Percentiles rank a stretch among this genome's conserved stretches.
Conservation (phyloP, 257 asterid species). For the Capsicum chinense region DNA sequence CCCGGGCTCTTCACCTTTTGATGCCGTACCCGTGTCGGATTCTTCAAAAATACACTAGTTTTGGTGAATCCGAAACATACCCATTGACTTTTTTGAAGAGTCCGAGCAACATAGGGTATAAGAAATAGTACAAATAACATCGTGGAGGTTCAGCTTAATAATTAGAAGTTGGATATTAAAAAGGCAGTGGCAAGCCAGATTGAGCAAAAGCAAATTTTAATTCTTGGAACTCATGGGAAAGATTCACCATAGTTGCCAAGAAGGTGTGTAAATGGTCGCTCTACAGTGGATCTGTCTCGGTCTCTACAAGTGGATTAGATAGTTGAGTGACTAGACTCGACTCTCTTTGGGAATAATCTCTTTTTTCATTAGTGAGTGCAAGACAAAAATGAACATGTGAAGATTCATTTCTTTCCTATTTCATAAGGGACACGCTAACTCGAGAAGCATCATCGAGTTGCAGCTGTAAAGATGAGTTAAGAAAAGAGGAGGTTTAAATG, state of each 20-base stretch:
- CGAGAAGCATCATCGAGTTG: not conserved
- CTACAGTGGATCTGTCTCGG: not conserved
- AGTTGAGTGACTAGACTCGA: not conserved
- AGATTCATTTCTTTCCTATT: not conserved
- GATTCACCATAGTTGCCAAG: not conserved
- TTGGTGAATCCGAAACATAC: too few relatives aligned
- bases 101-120: not conserved
- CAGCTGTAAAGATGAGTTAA: not conserved
- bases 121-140: not conserved
- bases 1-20: too few relatives aligned
- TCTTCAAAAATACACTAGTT: too few relatives aligned
- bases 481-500: not conserved
- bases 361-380: not conserved
- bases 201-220: not conserved
- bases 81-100: too few relatives aligned
- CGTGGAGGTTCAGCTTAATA: not conserved
- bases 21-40: too few relatives aligned
- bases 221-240: not conserved
- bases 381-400: not conserved
- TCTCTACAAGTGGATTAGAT: not conserved
- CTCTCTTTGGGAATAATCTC: constrained; percentile 4
- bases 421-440: not conserved
- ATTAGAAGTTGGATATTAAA: not conserved
- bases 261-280: not conserved
- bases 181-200: not conserved